Conservation (phyloP, 2,329 filamentous ascomycete genomes). For the Botrytis byssoidea region DNA sequence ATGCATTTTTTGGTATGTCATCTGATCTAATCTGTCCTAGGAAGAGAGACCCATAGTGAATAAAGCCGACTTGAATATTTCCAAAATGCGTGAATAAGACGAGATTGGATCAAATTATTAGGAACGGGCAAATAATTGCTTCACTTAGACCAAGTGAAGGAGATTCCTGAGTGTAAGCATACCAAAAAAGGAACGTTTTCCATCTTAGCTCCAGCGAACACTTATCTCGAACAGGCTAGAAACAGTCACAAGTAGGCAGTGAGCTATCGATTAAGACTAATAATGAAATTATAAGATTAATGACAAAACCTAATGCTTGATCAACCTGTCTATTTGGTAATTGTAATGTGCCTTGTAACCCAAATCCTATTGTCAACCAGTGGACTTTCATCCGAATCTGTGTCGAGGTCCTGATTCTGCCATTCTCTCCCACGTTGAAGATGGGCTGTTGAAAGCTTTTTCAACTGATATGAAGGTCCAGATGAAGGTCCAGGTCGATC, state of each 20-base stretch:
- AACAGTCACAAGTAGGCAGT: no score
- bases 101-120: no score
- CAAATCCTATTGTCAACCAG: slow-evolving; percentile 7
- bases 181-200: not conserved
- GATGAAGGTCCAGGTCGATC: not conserved
- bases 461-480: not conserved
- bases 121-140: not conserved
- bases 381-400: not conserved
- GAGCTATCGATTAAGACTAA: not conserved
- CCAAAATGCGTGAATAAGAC: no score
- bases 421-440: not conserved
- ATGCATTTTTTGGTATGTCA: not conserved
- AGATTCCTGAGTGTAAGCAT: not conserved
- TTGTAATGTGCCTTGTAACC: slow-evolving; percentile 3
- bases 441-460: not conserved
- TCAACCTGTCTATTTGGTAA: not conserved
- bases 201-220: not conserved
- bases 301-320: not conserved
- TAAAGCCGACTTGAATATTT: no score
- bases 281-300: not conserved
- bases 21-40: not conserved
- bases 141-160: not conserved
- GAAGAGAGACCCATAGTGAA: not conserved
- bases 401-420: not conserved
- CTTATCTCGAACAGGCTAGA: not conserved